Percentiles rank a stretch among this genome's conserved stretches.
phyloP scores from a whole-genome alignment of 345 rosid genomes.

The Litchi chinensis region DNA sequence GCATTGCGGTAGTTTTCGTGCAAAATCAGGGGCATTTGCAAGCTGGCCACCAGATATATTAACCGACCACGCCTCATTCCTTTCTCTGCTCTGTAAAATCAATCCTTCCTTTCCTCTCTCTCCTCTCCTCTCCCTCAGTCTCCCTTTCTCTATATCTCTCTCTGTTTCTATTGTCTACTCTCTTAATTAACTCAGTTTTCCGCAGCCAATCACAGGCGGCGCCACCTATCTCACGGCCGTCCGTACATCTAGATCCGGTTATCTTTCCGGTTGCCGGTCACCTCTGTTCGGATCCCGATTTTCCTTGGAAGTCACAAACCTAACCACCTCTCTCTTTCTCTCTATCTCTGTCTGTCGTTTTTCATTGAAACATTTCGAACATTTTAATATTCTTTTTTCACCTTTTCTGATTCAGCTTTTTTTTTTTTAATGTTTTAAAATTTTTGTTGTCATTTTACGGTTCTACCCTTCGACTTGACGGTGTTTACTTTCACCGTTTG shows the following conservation, averaged over 20 bases:
- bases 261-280: neutral
- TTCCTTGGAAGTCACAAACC: conserved; percentile 1
- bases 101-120: neutral
- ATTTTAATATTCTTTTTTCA: neutral
- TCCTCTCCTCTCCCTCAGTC: conserved; percentile 11
- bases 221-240: neutral
- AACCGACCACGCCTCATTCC: neutral
- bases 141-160: neutral
- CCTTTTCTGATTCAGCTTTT: neutral
- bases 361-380: neutral
- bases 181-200: neutral
- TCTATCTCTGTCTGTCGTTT: conserved; percentile 1
- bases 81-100: neutral
- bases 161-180: neutral
- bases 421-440: neutral
- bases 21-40: conserved; percentile 2
- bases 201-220: conserved; percentile 15
- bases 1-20: conserved; percentile 9
- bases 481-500: neutral
- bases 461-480: conserved; percentile 10
- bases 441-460: neutral
- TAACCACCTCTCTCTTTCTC: neutral
- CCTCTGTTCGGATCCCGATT: conserved; percentile 18
- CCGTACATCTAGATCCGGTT: conserved; percentile 14
- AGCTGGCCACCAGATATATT: neutral